Conservation (phyloP, 2,329 filamentous ascomycete species). For the Lecanicillium sp. region DNA sequence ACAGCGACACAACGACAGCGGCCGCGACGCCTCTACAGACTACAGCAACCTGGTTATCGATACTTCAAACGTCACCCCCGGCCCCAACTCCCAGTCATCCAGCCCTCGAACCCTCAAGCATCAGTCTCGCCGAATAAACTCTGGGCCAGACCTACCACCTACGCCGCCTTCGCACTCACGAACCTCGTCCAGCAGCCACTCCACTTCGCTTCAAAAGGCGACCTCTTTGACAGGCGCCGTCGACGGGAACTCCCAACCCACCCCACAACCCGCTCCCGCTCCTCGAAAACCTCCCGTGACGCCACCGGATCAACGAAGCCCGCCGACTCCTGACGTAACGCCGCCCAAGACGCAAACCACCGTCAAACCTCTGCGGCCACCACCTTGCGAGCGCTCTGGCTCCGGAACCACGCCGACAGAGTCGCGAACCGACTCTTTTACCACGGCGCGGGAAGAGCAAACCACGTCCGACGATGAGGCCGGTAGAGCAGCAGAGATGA, state of each 20-base stretch:
- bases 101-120: constrained; percentile 32
- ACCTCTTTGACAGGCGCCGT: constrained; percentile 26
- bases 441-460: constrained; percentile 58
- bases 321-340: constrained; percentile 68
- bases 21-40: constrained; percentile 13
- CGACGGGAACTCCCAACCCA: constrained; percentile 28
- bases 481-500: constrained; percentile 28
- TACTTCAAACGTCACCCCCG: constrained; percentile 16
- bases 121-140: constrained; percentile 31
- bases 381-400: constrained; percentile 36
- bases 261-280: constrained; percentile 17
- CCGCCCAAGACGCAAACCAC: constrained; percentile 48
- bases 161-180: constrained; percentile 55
- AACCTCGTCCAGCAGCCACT: constrained; percentile 44
- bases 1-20: constrained; percentile 14
- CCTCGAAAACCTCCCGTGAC: constrained; percentile 42
- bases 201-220: constrained; percentile 34
- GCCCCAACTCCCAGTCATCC: constrained; percentile 23
- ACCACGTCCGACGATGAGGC: constrained; percentile 54
- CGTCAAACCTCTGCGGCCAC: constrained; percentile 36
- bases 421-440: constrained; percentile 62
- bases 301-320: constrained; percentile 56
- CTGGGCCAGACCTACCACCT: constrained; percentile 47
- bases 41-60: constrained; percentile 17
- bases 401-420: constrained; percentile 49